phyloP scores from a whole-genome alignment of 805 yeast genomes.

The Yarrowia divulgata region DNA sequence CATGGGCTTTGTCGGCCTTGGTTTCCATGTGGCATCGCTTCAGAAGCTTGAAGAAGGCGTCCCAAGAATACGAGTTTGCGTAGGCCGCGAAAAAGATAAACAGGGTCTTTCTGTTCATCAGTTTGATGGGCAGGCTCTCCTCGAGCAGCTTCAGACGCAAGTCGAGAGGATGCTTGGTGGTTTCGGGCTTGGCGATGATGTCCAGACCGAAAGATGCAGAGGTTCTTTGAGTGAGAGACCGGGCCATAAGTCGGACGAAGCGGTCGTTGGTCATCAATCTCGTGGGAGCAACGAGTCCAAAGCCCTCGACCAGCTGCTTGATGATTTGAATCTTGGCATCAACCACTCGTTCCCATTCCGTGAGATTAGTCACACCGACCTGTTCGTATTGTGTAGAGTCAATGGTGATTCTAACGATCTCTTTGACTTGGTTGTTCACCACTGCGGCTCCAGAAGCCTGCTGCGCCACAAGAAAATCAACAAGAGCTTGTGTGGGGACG shows the following conservation, averaged over 20 bases:
- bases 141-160: slow-evolving; percentile 4
- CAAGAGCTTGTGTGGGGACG: slow-evolving; percentile 45
- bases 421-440: slow-evolving; percentile 46
- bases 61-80: slow-evolving; percentile 38
- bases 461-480: slow-evolving; percentile 46
- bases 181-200: slow-evolving; percentile 36
- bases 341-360: slow-evolving; percentile 24
- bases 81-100: slow-evolving; percentile 24
- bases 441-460: slow-evolving; percentile 49
- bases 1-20: not conserved
- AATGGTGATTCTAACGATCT: slow-evolving; percentile 41
- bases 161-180: slow-evolving; percentile 35
- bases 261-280: not conserved
- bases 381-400: slow-evolving; percentile 20
- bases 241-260: not conserved
- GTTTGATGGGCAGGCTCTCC: not conserved
- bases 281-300: not conserved
- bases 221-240: slow-evolving; percentile 40
- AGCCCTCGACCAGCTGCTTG: slow-evolving; percentile 20
- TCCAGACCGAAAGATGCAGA: slow-evolving; percentile 46
- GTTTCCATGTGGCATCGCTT: not conserved
- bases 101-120: slow-evolving; percentile 6
- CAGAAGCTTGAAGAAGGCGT: not conserved
- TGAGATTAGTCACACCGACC: slow-evolving; percentile 2
- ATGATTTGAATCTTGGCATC: slow-evolving; percentile 24